These are phyloP conservation scores for Lentinula boryana DNA, from an alignment of 768 basidiomycete genomes.

Conservation along the genomic window DNA sequence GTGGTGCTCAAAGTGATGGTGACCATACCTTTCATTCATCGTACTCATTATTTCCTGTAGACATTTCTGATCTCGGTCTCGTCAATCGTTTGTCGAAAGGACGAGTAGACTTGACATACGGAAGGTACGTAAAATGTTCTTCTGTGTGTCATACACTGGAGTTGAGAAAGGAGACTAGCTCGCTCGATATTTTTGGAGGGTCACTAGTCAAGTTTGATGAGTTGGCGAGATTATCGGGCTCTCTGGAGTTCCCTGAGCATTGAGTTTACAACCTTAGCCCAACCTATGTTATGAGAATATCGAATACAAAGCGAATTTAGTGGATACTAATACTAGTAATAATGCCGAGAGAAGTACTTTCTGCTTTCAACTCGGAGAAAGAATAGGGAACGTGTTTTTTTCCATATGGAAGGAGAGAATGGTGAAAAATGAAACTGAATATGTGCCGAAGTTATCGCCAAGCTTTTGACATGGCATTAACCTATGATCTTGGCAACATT, in stretches of 20 bases:
- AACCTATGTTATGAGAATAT: not conserved
- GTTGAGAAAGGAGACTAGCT: conserved; percentile 21
- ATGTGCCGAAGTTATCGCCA: not conserved
- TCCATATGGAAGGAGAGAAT: not conserved
- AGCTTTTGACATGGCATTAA: not conserved
- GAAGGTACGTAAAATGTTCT: conserved; percentile 17
- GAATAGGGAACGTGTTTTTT: not conserved
- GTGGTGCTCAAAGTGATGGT: conserved; percentile 78
- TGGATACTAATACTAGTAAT: not conserved
- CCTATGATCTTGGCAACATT: not conserved
- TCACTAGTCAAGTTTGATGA: conserved; percentile 44
- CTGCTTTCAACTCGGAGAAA: not conserved
- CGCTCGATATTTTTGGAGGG: conserved; percentile 58
- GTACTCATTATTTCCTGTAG: conserved; percentile 29
- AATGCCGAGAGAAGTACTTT: not conserved
- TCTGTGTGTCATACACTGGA: not conserved
- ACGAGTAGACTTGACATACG: conserved; percentile 51
- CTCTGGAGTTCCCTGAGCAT: not conserved
- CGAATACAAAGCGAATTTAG: not conserved
- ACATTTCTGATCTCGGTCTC: conserved; percentile 71
- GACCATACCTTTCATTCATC: not conserved
- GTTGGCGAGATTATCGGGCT: conserved; percentile 30
- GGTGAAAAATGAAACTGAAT: not conserved
- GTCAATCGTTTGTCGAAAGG: conserved; percentile 79
- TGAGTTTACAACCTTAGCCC: conserved; percentile 21